Conservation (phyloP, 192 early-diverging fungal species). For the Coemansia sp. region DNA sequence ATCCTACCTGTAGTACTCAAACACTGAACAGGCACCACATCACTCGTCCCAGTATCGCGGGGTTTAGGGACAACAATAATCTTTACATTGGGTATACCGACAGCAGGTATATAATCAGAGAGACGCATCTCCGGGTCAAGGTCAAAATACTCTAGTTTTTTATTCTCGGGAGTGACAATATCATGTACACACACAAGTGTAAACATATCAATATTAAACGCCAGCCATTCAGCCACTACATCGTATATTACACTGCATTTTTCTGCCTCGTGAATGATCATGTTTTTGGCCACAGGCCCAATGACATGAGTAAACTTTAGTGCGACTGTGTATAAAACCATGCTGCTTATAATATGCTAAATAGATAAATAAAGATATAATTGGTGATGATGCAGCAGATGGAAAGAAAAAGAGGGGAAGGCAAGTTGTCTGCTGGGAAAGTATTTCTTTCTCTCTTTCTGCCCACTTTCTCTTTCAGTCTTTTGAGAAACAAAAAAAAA, state of each 20-base stretch:
- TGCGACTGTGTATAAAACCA: not conserved
- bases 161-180: not conserved
- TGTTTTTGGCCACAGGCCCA: not conserved
- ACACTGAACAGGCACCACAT: constrained; percentile 21
- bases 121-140: not conserved
- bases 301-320: not conserved
- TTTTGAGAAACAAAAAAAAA: not conserved
- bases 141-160: not conserved
- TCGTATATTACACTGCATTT: not conserved
- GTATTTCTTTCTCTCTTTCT: not conserved
- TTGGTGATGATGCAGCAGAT: not conserved
- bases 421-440: not conserved
- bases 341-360: not conserved
- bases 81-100: not conserved
- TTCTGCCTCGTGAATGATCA: not conserved
- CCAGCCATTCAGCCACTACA: not conserved
- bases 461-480: not conserved
- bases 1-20: not conserved
- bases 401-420: not conserved
- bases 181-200: not conserved
- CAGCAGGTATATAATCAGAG: not conserved
- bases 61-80: constrained; percentile 22
- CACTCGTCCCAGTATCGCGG: constrained; percentile 62
- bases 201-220: not conserved
- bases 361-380: not conserved